Base-by-base conservation (phyloP, 2,329 filamentous ascomycete genomes). In the Periconia digitata region DNA sequence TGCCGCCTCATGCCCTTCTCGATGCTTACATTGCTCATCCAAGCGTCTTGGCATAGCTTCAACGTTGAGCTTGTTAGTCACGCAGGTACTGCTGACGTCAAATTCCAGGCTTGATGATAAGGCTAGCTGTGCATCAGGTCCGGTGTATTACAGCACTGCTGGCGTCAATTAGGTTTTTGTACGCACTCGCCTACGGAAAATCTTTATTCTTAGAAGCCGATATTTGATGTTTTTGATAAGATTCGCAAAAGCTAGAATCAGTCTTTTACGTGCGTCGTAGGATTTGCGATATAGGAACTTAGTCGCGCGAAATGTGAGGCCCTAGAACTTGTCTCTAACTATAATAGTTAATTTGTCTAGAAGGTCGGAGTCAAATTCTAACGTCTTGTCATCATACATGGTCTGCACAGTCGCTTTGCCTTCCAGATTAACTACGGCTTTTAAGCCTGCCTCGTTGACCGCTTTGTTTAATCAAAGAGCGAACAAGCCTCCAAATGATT, bases 251-350 rank as follows among this genome's bases (percentile, higher is more conserved):
- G 41, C 41, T 43, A 43, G 21, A 29, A 43, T 43, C 41, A 43
- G 36, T 43, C 41, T 43, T 43, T 43, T 29, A 43, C 41, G 41
- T 43, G 41, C 41, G 17, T 43, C 41, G 41, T 43, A 43, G 41
- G 41, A 43, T 43, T 43, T 43, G 41, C 41, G 41, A 43, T 43
- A 43, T 43, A 43, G 41, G 41, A 43, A 43, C 41, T 43, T 43
- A 29, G 41, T 24, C 41, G 41, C 41, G 41, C 41, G 41, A 43
- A 43, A 43, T 29, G 36, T 43, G 41, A 43, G 41, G 41, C 41
- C 41, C 41, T 29, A 43, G 41, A 43, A 43, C 41, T 29, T 29
- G 41, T 43, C 41, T 43, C 41, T 43, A 29, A 43, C 41, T 29
- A 43, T 43, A 18, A 36, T 43, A 29, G 41, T 43, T 29, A 43